These are phyloP conservation scores for Pseudozyma sp. DNA, from an alignment of 1,284 basidiomycete genomes.

Conservation along the genomic window DNA sequence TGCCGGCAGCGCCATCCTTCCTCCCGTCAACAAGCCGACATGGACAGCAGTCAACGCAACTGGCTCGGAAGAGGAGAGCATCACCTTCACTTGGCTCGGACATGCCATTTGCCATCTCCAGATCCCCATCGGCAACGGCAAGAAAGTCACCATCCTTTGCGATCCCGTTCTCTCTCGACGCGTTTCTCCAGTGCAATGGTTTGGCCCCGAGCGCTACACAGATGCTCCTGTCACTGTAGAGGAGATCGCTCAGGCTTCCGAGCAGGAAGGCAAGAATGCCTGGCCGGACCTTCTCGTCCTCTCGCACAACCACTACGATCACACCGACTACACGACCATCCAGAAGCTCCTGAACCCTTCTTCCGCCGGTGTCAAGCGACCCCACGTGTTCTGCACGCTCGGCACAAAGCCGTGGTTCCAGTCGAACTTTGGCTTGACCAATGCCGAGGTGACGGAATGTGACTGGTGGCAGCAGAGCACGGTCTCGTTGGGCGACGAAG, in stretches of 20 bases:
- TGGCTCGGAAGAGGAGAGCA: constrained; percentile 4
- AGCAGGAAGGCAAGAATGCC: constrained; percentile 26
- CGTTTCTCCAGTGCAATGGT: constrained; percentile 56
- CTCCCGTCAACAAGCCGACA: constrained; percentile 35
- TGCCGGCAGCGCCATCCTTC: constrained; percentile 19
- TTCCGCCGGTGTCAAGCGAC: constrained; percentile 20
- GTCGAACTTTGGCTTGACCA: constrained; percentile 36
- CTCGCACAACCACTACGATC: constrained; percentile 62
- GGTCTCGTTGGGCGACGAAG: constrained; percentile 18
- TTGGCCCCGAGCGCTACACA: constrained; percentile 55
- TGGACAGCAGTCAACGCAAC: constrained; percentile 14
- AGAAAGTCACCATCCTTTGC: constrained; percentile 43
- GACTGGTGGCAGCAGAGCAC: constrained; percentile 60
- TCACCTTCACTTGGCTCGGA: constrained; percentile 59
- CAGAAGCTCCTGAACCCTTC: constrained; percentile 36
- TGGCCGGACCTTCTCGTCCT: constrained; percentile 58
- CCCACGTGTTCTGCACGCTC: constrained; percentile 57
- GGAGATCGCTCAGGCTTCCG: constrained; percentile 35
- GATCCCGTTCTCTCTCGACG: constrained; percentile 56
- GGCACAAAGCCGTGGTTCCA: constrained; percentile 53
- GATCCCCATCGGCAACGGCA: constrained; percentile 40
- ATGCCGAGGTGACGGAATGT: constrained; percentile 50
- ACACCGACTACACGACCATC: constrained; percentile 56
- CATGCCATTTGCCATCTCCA: constrained; percentile 55
- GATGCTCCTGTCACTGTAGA: constrained; percentile 50